Conservation (phyloP, 2,329 filamentous ascomycete species). For the Paramyrothecium sp. region DNA sequence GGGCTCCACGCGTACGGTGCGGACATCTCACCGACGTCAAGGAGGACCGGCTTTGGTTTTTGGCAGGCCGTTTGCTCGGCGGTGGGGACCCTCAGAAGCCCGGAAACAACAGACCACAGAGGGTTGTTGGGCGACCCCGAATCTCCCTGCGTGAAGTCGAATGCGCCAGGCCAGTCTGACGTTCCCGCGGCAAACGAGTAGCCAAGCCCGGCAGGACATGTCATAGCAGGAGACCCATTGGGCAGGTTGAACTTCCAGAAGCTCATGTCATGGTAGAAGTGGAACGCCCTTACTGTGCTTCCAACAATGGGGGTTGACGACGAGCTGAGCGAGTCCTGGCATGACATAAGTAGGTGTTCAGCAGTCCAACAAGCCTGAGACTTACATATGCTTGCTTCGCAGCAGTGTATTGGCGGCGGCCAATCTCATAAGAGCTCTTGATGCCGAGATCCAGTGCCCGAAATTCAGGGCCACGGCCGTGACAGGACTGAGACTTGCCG, state of each 20-base stretch:
- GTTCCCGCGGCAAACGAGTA: constrained; percentile 94
- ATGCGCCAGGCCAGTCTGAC: constrained; percentile 84
- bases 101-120: constrained; percentile 75
- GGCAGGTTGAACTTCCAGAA: constrained; percentile 71
- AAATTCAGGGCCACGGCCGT: constrained; percentile 71
- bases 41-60: constrained; percentile 75
- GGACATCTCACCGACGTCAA: constrained; percentile 82
- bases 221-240: constrained; percentile 68
- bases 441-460: constrained; percentile 67
- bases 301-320: constrained; percentile 54
- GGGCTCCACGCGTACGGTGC: constrained; percentile 84
- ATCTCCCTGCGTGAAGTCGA: constrained; percentile 90
- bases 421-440: constrained; percentile 74
- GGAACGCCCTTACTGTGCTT: constrained; percentile 73
- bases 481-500: constrained; percentile 68
- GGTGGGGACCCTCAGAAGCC: constrained; percentile 68
- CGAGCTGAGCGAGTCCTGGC: constrained; percentile 52
- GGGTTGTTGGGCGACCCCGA: constrained; percentile 71
- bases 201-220: constrained; percentile 84
- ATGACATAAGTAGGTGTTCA: neutral
- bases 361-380: neutral
- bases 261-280: constrained; percentile 81
- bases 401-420: constrained; percentile 65
- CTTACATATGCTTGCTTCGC: constrained; percentile 46
- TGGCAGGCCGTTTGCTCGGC: constrained; percentile 74